Conservation (phyloP, 2,329 filamentous ascomycete species). For the Bipolaris zeicola region DNA sequence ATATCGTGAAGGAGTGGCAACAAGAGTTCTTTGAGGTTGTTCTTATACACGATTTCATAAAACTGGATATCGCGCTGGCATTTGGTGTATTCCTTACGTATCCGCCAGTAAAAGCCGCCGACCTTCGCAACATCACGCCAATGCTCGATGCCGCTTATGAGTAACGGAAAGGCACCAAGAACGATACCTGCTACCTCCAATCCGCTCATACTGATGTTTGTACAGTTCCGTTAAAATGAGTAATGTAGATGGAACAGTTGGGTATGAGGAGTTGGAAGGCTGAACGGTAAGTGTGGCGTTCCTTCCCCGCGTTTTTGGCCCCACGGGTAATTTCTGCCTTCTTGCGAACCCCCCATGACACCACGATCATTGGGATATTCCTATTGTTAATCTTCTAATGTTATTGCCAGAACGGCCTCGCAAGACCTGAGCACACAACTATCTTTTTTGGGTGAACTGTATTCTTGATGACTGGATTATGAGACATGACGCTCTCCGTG, state of each 20-base stretch:
- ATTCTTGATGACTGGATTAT: background rate
- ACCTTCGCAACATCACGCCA: constrained; percentile 1
- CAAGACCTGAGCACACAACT: background rate
- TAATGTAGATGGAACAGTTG: background rate
- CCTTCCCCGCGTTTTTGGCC: too few relatives aligned
- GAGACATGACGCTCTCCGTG: background rate
- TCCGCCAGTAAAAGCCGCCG: background rate
- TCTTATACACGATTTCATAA: background rate
- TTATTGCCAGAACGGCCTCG: background rate
- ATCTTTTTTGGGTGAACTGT: too few relatives aligned
- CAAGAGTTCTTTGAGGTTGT: background rate
- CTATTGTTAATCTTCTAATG: too few relatives aligned
- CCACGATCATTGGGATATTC: too few relatives aligned
- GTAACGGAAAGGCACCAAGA: background rate
- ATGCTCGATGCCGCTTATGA: background rate
- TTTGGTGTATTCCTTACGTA: background rate
- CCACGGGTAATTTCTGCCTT: too few relatives aligned
- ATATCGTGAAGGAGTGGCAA: background rate
- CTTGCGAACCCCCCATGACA: too few relatives aligned
- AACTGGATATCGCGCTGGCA: background rate
- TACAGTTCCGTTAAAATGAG: background rate
- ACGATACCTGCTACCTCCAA: background rate
- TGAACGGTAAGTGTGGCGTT: background rate
- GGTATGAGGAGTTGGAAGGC: background rate
- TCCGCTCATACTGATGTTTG: background rate